Conservation (phyloP, 768 basidiomycete species). For the Tylopilus vinaceipallidus region DNA sequence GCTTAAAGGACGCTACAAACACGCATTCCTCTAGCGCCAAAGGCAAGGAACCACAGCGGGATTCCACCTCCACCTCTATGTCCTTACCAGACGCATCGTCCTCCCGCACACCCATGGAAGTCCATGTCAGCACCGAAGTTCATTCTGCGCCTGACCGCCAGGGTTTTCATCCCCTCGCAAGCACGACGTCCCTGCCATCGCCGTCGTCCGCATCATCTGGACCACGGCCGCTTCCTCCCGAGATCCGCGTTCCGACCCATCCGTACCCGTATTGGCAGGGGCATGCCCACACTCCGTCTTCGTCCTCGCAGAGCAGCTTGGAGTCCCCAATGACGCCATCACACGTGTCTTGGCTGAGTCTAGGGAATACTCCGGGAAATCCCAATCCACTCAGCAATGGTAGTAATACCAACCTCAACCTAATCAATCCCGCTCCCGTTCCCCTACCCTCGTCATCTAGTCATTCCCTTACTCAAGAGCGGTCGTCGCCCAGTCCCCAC, state of each 20-base stretch:
- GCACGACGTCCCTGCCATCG: conserved; percentile 16
- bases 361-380: conserved; percentile 9
- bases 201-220: conserved; percentile 22
- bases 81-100: conserved; percentile 6
- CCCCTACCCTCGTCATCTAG: conserved; percentile 9
- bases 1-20: conserved; percentile 26
- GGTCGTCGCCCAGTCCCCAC: conserved; percentile 29
- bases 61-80: conserved; percentile 2
- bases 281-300: conserved; percentile 27
- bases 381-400: conserved; percentile 4
- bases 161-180: conserved; percentile 18
- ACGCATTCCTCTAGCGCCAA: conserved; percentile 14
- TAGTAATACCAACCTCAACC: conserved; percentile 4
- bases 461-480: conserved; percentile 15
- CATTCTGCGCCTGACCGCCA: conserved; percentile 19
- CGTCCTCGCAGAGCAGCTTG: conserved; percentile 32
- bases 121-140: conserved; percentile 31
- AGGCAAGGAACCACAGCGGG: conserved; percentile 25
- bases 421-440: background rate
- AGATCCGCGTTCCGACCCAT: conserved; percentile 32
- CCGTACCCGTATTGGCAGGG: conserved; percentile 36
- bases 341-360: conserved; percentile 38
- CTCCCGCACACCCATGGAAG: conserved; percentile 18
- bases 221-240: conserved; percentile 26
- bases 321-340: conserved; percentile 37